These are phyloP conservation scores for Kentomonas sorsogonicus DNA, from an alignment of 208 protist species.

Conservation along the genomic window DNA sequence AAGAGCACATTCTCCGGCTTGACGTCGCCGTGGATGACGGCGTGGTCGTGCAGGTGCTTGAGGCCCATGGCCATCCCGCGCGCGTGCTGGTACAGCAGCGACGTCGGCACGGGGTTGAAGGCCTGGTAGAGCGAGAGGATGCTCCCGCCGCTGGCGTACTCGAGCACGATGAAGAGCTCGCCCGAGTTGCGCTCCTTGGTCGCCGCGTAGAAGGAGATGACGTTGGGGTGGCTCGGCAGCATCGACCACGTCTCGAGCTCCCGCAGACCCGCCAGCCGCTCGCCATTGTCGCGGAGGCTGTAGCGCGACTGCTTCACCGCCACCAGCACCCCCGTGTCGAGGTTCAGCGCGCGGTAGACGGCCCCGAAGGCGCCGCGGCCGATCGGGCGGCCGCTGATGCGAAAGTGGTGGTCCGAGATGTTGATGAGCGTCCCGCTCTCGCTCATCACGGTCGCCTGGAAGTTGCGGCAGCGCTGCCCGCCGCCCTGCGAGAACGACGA, in stretches of 20 bases:
- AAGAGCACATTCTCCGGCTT: constrained; percentile 73
- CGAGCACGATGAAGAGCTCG: constrained; percentile 56
- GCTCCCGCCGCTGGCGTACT: constrained; percentile 62
- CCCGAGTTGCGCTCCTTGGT: constrained; percentile 51
- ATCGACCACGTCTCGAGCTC: constrained; percentile 61
- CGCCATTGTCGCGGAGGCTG: constrained; percentile 25
- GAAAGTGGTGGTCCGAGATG: constrained; percentile 42
- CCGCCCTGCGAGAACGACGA: neutral
- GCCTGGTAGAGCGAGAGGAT: constrained; percentile 43
- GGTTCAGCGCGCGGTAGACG: constrained; percentile 56
- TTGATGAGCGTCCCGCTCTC: constrained; percentile 26
- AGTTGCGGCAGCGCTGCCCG: constrained; percentile 26
- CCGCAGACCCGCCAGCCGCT: constrained; percentile 39
- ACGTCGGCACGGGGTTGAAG: constrained; percentile 47
- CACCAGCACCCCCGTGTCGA: constrained; percentile 49
- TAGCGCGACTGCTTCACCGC: constrained; percentile 67
- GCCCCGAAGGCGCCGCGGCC: constrained; percentile 63
- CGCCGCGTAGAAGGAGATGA: constrained; percentile 60
- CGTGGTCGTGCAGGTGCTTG: constrained; percentile 68
- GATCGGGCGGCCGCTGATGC: constrained; percentile 43
- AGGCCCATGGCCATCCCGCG: constrained; percentile 50
- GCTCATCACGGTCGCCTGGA: constrained; percentile 42
- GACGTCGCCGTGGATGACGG: constrained; percentile 68
- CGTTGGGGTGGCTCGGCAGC: constrained; percentile 51
- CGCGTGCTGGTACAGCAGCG: constrained; percentile 42